Evolutionary conservation across 208 protist genomes (phyloP), one percentile per base, ranked within the genome.

Genomic region (Acanthamoeba sp.): DNA sequence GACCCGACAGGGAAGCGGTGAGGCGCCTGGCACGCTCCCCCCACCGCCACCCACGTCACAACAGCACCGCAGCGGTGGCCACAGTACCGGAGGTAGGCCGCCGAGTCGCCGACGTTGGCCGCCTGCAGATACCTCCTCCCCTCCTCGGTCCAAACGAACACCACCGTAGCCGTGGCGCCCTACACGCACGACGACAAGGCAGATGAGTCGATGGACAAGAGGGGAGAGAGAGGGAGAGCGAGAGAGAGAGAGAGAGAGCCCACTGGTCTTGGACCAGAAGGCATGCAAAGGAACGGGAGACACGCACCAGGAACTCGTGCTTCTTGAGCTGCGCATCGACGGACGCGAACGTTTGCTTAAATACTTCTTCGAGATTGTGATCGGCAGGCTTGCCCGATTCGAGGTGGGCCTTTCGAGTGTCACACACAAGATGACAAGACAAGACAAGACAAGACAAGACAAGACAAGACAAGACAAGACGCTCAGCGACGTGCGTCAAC

Each of bases 21-120:
- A 42, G 34, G 88, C 92, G 36, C 40, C 34, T 59, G 4, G 22
- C 10, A 57, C 59, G 9, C 38, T 12, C 4, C 42, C 18, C 6
- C 20, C 69, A 55, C 50, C 73, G 16, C 32, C 93, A 93, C 6
- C 32, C 6, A 73, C 24, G 7, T n/a, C 24, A 73, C 32, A 73
- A 14, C 12, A n/a, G 9, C 24, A 73, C 69, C 29, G 82, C 27
- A 27, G 87, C 90, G 24, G 34, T 80, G 6, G 94, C 27, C 2
- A 88, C 32, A 10, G 94, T 66, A 95, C 18, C 45, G 59, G 45
- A 96, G 52, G 40, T 94, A 96, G 29, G 95, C 95, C 57, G 93
- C 95, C 22, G 94, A 95, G 93, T 96, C 95, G 50, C 95, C 95
- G 36, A 96, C 95, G 50, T 96, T 96, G 0, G 94, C 96, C 0